Percentiles rank a stretch among this genome's conserved stretches.
These are phyloP conservation scores for Suhomyces pyralidae DNA, from an alignment of 805 yeast genomes.

Conservation along the genomic window DNA sequence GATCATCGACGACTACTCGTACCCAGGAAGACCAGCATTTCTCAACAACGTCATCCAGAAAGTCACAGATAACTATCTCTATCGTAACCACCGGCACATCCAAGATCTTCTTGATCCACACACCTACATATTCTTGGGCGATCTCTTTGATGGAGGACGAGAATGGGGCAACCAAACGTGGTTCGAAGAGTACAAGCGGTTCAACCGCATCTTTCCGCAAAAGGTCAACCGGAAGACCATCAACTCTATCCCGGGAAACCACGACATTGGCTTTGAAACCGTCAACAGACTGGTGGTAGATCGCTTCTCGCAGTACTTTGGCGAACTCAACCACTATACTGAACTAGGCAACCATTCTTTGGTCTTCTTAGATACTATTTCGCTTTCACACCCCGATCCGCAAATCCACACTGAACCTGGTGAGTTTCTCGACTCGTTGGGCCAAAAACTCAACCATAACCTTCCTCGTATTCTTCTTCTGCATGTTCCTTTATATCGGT, in stretches of 20 bases:
- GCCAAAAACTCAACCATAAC: conserved; percentile 20
- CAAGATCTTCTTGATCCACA: conserved; percentile 67
- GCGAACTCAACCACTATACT: conserved; percentile 56
- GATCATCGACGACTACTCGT: conserved; percentile 82
- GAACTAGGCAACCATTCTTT: conserved; percentile 68
- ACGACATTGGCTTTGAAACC: conserved; percentile 92
- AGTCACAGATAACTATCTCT: conserved; percentile 75
- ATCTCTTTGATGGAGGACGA: conserved; percentile 92
- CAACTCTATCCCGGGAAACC: conserved; percentile 76
- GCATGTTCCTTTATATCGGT: conserved; percentile 86
- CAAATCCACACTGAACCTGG: conserved; percentile 49
- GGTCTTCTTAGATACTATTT: conserved; percentile 78
- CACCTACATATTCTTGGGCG: conserved; percentile 79
- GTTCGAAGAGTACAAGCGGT: conserved; percentile 69
- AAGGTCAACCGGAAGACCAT: conserved; percentile 41
- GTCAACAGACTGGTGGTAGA: conserved; percentile 54
- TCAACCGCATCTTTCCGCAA: conserved; percentile 61
- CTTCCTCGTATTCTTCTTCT: conserved; percentile 67
- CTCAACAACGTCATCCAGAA: conserved; percentile 54
- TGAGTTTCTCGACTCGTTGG: conserved; percentile 45
- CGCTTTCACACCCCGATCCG: conserved; percentile 58
- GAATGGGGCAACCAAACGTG: conserved; percentile 71
- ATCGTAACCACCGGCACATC: conserved; percentile 64
- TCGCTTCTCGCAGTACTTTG: conserved; percentile 72
- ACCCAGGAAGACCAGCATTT: conserved; percentile 61